Percentiles rank a stretch among this genome's conserved stretches.
Evolutionary conservation across 1,139 yeast species (phyloP).

Genomic region (Scheffersomyces insectosa): DNA sequence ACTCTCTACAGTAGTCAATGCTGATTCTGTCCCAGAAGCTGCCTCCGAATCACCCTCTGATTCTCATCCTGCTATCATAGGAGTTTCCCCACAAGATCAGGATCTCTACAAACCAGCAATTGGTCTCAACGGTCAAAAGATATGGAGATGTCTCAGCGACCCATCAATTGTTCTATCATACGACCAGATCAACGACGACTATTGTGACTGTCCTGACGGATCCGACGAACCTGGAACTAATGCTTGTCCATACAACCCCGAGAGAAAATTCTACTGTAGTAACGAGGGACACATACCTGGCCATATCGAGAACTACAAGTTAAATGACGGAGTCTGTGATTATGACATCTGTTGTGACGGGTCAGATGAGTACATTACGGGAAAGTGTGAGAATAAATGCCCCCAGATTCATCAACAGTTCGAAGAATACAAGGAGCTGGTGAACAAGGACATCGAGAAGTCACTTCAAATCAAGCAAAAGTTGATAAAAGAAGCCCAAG

Average conservation of each 20-base stretch:
- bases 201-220: constrained; percentile 97
- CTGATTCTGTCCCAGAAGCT: too few relatives aligned
- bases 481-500: constrained; percentile 11
- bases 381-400: constrained; percentile 61
- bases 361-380: constrained; percentile 66
- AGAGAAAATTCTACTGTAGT: constrained; percentile 66
- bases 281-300: constrained; percentile 69
- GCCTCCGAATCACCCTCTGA: too few relatives aligned
- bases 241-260: constrained; percentile 58
- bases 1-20: too few relatives aligned
- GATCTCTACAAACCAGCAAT: constrained; percentile 54
- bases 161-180: constrained; percentile 61
- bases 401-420: constrained; percentile 40
- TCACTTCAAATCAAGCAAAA: constrained; percentile 24
- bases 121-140: constrained; percentile 32
- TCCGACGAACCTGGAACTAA: constrained; percentile 96
- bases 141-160: constrained; percentile 71
- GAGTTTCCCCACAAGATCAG: constrained; percentile 39
- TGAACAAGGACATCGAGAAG: constrained; percentile 16
- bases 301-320: constrained; percentile 59
- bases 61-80: constrained; percentile 2
- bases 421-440: constrained; percentile 17
- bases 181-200: constrained; percentile 78
- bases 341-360: constrained; percentile 93
- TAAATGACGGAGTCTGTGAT: constrained; percentile 93